Evolutionary conservation across 169 alveolate species (phyloP).

Genomic region (Babesia ovata): DNA sequence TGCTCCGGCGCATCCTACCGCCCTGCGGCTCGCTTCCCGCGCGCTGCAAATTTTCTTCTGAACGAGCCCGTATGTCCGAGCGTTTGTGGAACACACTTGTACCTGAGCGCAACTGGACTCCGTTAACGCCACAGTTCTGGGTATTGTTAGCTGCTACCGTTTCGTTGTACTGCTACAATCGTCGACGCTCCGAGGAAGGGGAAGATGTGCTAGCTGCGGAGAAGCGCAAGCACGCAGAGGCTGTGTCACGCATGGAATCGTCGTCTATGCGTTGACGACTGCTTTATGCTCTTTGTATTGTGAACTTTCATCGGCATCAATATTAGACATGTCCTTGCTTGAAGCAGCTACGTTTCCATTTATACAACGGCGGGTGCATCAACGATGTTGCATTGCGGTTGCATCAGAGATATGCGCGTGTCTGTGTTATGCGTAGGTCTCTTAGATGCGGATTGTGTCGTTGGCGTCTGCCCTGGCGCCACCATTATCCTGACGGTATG

Average conservation of each 20-base stretch:
- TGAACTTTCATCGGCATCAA: no score
- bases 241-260: slow-evolving; percentile 8
- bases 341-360: no score
- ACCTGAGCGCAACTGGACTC: slow-evolving; percentile 65
- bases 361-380: no score
- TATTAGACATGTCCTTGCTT: no score
- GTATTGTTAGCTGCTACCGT: slow-evolving; percentile 31
- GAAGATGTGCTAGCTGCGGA: slow-evolving; percentile 24
- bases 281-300: no score
- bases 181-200: slow-evolving; percentile 13
- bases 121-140: slow-evolving; percentile 55
- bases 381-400: no score
- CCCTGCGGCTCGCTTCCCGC: slow-evolving; percentile 18
- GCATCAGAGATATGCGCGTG: no score
- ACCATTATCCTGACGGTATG: no score
- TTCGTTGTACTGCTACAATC: slow-evolving; percentile 48
- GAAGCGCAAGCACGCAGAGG: slow-evolving; percentile 34
- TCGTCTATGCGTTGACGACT: no score
- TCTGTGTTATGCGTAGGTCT: no score
- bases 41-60: slow-evolving; percentile 22
- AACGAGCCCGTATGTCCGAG: slow-evolving; percentile 31
- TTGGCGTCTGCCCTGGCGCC: no score
- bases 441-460: no score
- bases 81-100: slow-evolving; percentile 60
- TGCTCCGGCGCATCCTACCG: neutral